These are phyloP conservation scores for Chrysosporium queenslandicum DNA, from an alignment of 2,329 filamentous ascomycete species.

Conservation along the genomic window DNA sequence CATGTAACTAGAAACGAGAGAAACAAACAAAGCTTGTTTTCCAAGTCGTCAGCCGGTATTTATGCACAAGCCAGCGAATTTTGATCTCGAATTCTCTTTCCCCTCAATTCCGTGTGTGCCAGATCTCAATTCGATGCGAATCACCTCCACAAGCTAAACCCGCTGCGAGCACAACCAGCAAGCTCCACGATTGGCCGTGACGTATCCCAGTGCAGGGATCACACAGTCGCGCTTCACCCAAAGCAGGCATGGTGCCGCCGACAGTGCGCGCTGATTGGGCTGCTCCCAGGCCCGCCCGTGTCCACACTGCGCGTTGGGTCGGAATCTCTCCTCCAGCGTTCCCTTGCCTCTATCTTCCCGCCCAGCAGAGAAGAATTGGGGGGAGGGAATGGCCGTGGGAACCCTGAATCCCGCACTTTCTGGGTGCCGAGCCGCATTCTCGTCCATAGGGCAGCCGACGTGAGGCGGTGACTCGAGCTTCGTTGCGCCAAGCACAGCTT, in stretches of 20 bases:
- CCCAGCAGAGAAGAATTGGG: too few relatives aligned
- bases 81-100: background rate
- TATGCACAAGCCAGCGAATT: background rate
- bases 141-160: background rate
- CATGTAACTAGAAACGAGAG: too few relatives aligned
- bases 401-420: background rate
- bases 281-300: background rate
- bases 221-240: background rate
- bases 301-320: background rate
- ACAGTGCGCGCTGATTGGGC: background rate
- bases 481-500: background rate
- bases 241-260: background rate
- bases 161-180: background rate
- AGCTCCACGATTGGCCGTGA: conserved; percentile 7
- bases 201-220: conserved; percentile 9
- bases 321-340: too few relatives aligned
- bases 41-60: too few relatives aligned
- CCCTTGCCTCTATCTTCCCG: too few relatives aligned
- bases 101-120: background rate
- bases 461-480: conserved; percentile 4
- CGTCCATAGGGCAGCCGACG: background rate
- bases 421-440: background rate
- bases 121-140: background rate
- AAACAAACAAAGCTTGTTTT: too few relatives aligned
- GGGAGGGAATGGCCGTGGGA: background rate